Percentiles rank a stretch among this genome's conserved stretches.
phyloP scores from a whole-genome alignment of 768 basidiomycete species.

The Pleurotus platypus region DNA sequence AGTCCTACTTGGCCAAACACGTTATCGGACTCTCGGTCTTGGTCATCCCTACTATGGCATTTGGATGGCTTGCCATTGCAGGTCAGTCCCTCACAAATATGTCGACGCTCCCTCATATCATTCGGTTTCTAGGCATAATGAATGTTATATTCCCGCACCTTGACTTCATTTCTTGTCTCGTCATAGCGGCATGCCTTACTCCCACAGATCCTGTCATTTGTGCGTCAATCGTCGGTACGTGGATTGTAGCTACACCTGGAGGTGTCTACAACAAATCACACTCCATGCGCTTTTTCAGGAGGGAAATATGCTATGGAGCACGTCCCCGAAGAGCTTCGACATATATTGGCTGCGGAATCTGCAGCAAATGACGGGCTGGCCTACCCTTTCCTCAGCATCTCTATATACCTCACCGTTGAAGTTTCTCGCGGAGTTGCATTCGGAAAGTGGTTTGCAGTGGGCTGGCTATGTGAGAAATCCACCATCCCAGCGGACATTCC shows the following conservation, averaged over 20 bases:
- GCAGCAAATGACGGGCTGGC: constrained; percentile 96
- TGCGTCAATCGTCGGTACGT: constrained; percentile 70
- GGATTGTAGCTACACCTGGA: neutral
- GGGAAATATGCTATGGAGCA: constrained; percentile 68
- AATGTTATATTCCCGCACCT: constrained; percentile 70
- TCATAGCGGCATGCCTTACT: constrained; percentile 85
- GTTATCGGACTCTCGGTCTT: constrained; percentile 64
- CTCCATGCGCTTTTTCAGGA: constrained; percentile 31
- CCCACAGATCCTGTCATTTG: constrained; percentile 95
- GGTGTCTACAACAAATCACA: neutral
- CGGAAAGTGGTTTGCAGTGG: constrained; percentile 82
- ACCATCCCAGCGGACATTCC: constrained; percentile 3
- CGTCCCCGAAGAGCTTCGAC: constrained; percentile 74
- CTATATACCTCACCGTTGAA: constrained; percentile 83
- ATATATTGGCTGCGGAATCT: constrained; percentile 82
- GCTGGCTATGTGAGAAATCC: constrained; percentile 65
- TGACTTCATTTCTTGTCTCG: constrained; percentile 71
- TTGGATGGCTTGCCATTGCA: constrained; percentile 78
- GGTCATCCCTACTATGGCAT: constrained; percentile 83
- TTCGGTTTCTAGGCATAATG: constrained; percentile 47
- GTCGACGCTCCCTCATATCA: neutral
- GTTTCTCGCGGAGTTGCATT: constrained; percentile 58
- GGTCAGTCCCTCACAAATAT: constrained; percentile 31
- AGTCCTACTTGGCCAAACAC: constrained; percentile 79
- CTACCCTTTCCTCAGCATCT: constrained; percentile 85